Percentiles rank a stretch among this genome's conserved stretches.
phyloP scores from a whole-genome alignment of 805 yeast species.

The Metschnikowia similis region DNA sequence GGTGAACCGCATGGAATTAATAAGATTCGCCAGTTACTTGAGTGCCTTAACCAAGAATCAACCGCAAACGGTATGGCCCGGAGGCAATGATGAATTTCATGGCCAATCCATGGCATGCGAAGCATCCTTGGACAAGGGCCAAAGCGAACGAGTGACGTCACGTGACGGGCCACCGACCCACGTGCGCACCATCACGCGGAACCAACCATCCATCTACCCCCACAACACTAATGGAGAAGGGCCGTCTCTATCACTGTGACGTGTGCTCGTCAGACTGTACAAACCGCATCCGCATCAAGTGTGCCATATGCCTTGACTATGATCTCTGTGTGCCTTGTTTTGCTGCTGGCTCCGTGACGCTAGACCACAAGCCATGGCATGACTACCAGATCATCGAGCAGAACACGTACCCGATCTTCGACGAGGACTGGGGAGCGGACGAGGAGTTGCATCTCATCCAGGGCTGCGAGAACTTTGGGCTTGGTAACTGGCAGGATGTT shows the following conservation, averaged over 20 bases:
- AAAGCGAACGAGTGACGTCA: neutral
- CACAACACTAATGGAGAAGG: conserved; percentile 32
- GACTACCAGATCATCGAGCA: conserved; percentile 90
- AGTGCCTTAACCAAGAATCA: too few species aligned
- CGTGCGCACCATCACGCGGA: conserved; percentile 5
- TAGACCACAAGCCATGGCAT: conserved; percentile 90
- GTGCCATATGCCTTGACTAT: conserved; percentile 91
- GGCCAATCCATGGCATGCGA: too few species aligned
- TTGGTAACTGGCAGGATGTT: conserved; percentile 98
- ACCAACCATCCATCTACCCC: neutral
- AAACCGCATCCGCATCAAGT: conserved; percentile 79
- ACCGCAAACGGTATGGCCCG: too few species aligned
- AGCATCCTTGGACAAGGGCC: too few species aligned
- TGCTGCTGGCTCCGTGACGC: conserved; percentile 74
- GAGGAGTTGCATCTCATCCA: conserved; percentile 86
- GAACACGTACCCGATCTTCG: conserved; percentile 89
- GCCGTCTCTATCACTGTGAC: conserved; percentile 75
- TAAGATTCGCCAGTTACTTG: too few species aligned
- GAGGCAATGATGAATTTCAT: too few species aligned
- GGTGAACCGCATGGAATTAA: too few species aligned
- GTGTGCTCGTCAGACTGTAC: conserved; percentile 96
- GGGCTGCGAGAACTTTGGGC: conserved; percentile 86
- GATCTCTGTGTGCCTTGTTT: conserved; percentile 98
- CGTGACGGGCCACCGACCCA: neutral
- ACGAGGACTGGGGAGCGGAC: conserved; percentile 96